Conservation (phyloP, 2,329 filamentous ascomycete genomes). For the Domatiomyces globalis region DNA sequence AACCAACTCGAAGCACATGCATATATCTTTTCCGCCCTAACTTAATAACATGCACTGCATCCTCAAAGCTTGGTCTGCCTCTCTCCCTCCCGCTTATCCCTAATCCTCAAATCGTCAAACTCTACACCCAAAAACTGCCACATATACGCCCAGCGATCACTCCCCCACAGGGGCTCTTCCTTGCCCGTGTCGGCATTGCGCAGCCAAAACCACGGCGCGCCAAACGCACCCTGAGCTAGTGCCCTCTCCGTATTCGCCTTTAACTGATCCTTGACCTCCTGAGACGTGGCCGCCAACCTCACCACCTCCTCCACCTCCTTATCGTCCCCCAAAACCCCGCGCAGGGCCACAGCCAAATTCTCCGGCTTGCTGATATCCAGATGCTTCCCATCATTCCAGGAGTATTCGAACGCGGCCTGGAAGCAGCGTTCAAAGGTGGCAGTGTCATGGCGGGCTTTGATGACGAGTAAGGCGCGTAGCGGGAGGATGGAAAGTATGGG, state of each 20-base stretch:
- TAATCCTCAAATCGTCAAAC: conserved; percentile 21
- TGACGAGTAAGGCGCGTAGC: conserved; percentile 51
- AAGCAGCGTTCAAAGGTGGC: conserved; percentile 41
- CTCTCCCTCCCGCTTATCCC: conserved; percentile 3
- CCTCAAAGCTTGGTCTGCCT: conserved; percentile 1
- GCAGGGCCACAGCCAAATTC: conserved; percentile 33
- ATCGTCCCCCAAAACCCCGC: conserved; percentile 14
- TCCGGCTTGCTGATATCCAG: conserved; percentile 46
- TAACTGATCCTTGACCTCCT: conserved; percentile 39
- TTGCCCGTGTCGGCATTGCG: conserved; percentile 29
- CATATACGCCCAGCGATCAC: conserved; percentile 59
- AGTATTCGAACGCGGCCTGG: conserved; percentile 41
- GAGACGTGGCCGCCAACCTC: conserved; percentile 34
- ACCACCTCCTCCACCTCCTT: conserved; percentile 45
- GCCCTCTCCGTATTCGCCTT: conserved; percentile 46
- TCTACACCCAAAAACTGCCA: conserved; percentile 50
- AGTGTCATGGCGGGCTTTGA: conserved; percentile 44
- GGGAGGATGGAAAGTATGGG: conserved; percentile 37
- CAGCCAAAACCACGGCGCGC: conserved; percentile 59
- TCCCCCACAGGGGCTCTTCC: conserved; percentile 61
- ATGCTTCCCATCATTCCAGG: conserved; percentile 44
- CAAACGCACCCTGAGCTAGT: conserved; percentile 55
- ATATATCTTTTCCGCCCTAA: too few species aligned
- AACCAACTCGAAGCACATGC: too few species aligned
- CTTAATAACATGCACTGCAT: too few species aligned